Evolutionary conservation across 2,329 filamentous ascomycete genomes (phyloP).

Genomic region (Arthrinium puccinioides): DNA sequence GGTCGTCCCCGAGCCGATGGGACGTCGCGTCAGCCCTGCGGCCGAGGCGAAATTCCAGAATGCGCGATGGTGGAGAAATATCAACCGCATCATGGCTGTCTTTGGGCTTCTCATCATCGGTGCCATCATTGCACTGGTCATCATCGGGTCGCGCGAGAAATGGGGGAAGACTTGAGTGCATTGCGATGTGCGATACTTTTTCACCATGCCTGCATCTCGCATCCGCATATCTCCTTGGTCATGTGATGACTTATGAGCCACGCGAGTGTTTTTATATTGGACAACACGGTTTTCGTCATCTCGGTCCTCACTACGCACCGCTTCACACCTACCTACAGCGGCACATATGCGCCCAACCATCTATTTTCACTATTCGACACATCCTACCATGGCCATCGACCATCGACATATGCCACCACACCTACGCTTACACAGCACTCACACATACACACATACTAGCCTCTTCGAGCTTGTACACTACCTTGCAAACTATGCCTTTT

Average conservation of each 20-base stretch:
- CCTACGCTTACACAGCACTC: not conserved
- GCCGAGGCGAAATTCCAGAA: slow-evolving; percentile 42
- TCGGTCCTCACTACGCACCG: not conserved
- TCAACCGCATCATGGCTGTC: slow-evolving; percentile 52
- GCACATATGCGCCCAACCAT: not conserved
- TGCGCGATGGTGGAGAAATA: slow-evolving; percentile 51
- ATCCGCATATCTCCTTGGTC: not conserved
- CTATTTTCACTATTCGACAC: not conserved
- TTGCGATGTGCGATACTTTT: not conserved
- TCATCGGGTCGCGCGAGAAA: slow-evolving; percentile 43
- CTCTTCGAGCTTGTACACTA: not conserved
- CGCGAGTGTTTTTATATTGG: not conserved
- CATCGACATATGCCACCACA: not conserved
- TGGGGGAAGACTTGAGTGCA: slow-evolving; percentile 29
- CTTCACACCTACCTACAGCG: not conserved
- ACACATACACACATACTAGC: not conserved
- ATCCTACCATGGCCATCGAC: not conserved
- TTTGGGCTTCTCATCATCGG: slow-evolving; percentile 47
- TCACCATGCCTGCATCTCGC: not conserved
- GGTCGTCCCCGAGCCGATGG: slow-evolving; percentile 14
- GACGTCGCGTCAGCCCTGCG: slow-evolving; percentile 24
- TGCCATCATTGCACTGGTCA: slow-evolving; percentile 41
- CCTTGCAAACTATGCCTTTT: not conserved
- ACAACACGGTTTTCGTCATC: not conserved
- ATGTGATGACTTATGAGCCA: slow-evolving; percentile 2